Evolutionary conservation across 2,329 filamentous ascomycete genomes (phyloP), one percentile per base, ranked within the genome.

Genomic region (Endoconidiophora polonica): DNA sequence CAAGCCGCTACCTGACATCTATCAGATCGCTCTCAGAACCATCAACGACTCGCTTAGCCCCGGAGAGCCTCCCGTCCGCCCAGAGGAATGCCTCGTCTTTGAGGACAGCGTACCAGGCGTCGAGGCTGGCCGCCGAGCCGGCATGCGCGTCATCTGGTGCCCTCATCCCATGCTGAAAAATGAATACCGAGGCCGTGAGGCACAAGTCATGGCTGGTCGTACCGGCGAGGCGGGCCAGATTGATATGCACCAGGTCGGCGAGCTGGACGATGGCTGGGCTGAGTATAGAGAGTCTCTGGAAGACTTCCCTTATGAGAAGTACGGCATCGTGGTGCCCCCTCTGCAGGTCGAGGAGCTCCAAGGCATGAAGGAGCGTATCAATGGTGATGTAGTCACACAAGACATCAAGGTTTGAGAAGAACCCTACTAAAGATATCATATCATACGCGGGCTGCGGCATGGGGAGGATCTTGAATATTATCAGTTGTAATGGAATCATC

Each of bases 1-100:
- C 10, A 98, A 98, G 66, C 91, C 91, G 0, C 74, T 90, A 29
- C 91, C 90, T 0, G 90, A 98, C 65, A 98, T 98, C 57, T 96
- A 94, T 65, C 67, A 93, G 6, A 70, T 96, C 1, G 90, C 91
- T 0, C 69, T 98, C 50, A 71, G 83, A 64, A 84, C 80, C 3
- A 81, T 98, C 62, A 98, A 98, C 65, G 75, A 76, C 41, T 77
- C 77, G 14, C 69, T 93, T 5, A 67, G 70, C 0, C 66, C 71
- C 3, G 77, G 76, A 38, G 79, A 82, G 47, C 67, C 72, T 56
- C 67, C 74, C 53, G 81, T 98, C 55, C 70, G 62, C 49, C 86
- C 87, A 0, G 83, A 84, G 57, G 90, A 96, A 65, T 96, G 91
- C 61, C 71, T 98, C 14, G 91, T 96, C 0, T 96, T 98, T 59